Conservation (phyloP, 2,329 filamentous ascomycete species). For the Aspergillus hortae region DNA sequence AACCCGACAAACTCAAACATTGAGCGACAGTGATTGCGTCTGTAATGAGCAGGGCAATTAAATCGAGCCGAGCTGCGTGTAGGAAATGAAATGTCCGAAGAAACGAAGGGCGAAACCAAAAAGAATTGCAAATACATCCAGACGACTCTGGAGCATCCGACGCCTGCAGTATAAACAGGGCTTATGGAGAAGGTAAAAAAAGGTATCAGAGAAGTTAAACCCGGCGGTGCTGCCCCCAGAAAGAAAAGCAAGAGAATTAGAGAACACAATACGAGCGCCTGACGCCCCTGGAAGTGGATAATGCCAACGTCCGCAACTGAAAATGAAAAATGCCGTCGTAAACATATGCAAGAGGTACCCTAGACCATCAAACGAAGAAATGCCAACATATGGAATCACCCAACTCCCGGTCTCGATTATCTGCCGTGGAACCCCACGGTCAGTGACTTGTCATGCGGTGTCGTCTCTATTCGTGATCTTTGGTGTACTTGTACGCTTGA, state of each 20-base stretch:
- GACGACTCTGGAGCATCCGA: slow-evolving; percentile 22
- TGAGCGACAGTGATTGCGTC: too few species aligned
- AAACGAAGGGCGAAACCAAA: slow-evolving; percentile 22
- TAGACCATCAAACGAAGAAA: slow-evolving; percentile 41
- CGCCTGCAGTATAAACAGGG: slow-evolving; percentile 24
- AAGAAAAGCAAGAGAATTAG: slow-evolving; percentile 14
- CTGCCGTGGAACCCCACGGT: slow-evolving; percentile 15
- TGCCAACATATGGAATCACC: slow-evolving; percentile 37
- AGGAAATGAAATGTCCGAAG: not conserved
- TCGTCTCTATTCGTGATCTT: slow-evolving; percentile 30
- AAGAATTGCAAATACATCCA: slow-evolving; percentile 19
- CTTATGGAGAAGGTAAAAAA: slow-evolving; percentile 19
- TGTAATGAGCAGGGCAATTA: too few species aligned
- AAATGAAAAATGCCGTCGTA: slow-evolving; percentile 34
- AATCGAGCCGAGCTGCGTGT: not conserved
- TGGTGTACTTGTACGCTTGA: slow-evolving; percentile 31
- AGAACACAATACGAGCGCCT: slow-evolving; percentile 28
- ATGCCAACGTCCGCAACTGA: slow-evolving; percentile 33
- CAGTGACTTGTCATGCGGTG: slow-evolving; percentile 22
- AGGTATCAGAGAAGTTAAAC: slow-evolving; percentile 29
- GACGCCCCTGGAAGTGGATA: slow-evolving; percentile 31
- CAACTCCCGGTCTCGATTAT: slow-evolving; percentile 23
- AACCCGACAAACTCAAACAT: too few species aligned
- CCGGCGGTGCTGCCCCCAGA: slow-evolving; percentile 13
- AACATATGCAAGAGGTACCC: slow-evolving; percentile 38